A percentile compares a stretch with the other conserved stretches of the same genome.
phyloP scores from a whole-genome alignment of 225 moss, liverwort and hornwort genomes.

The Sphagnum contortum region DNA sequence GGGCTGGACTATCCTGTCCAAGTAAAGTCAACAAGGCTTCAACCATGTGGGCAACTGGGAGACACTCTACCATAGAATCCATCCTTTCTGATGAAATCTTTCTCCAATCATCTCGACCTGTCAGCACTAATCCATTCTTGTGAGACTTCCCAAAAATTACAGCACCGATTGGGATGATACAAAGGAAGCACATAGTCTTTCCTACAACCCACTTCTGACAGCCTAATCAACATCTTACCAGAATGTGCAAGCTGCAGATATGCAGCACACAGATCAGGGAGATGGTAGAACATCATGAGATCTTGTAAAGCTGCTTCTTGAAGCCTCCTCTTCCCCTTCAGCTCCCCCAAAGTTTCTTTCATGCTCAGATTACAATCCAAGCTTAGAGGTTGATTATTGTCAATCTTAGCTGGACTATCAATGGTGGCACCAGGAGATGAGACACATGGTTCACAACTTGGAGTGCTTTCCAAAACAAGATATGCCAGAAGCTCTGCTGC shows the following conservation, averaged over 20 bases:
- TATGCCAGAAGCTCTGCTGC: conserved; percentile 59
- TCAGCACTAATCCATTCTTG: conserved; percentile 3
- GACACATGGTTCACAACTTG: conserved; percentile 1
- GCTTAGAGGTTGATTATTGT: conserved; percentile 9
- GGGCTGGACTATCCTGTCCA: conserved; percentile 35
- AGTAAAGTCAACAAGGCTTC: conserved; percentile 72
- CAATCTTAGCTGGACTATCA: not conserved
- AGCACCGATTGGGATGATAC: no score
- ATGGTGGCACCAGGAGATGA: not conserved
- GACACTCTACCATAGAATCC: conserved; percentile 32
- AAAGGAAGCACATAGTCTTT: no score
- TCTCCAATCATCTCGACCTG: conserved; percentile 44
- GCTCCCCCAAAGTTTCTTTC: conserved; percentile 8
- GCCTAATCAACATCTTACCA: conserved; percentile 13
- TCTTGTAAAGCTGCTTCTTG: conserved; percentile 49
- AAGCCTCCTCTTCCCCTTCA: conserved; percentile 16
- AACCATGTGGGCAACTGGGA: conserved; percentile 68
- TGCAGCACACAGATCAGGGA: conserved; percentile 74
- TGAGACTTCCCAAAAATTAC: no score
- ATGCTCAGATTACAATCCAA: conserved; percentile 2
- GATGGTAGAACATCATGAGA: conserved; percentile 63
- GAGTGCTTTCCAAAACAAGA: conserved; percentile 39
- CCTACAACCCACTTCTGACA: not conserved
- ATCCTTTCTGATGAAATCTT: conserved; percentile 39
- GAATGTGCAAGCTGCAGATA: conserved; percentile 54